Evolutionary conservation across 345 rosid genomes (phyloP).

Genomic region (Litchi chinensis): DNA sequence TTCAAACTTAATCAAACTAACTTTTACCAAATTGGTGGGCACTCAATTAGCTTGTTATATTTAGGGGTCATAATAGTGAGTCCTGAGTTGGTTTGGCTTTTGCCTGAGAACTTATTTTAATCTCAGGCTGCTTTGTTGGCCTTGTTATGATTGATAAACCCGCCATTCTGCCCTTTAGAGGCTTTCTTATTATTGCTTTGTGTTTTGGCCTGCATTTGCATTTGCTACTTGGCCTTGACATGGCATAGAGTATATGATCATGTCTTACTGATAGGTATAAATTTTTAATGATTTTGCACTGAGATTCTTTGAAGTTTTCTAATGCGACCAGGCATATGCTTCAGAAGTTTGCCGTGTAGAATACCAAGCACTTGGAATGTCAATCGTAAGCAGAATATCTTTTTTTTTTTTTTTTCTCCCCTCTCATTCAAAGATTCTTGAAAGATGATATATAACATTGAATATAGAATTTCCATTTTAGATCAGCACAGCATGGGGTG

Average conservation of each 20-base stretch:
- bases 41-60: background rate
- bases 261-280: too few relatives aligned
- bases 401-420: background rate
- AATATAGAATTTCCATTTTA: slow-evolving; percentile 27
- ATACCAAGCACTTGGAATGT: slow-evolving; percentile 68
- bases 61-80: background rate
- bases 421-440: slow-evolving; percentile 1
- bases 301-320: background rate
- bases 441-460: background rate
- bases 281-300: too few relatives aligned
- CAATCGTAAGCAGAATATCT: slow-evolving; percentile 52
- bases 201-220: background rate
- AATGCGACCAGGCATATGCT: slow-evolving; percentile 68
- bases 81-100: background rate
- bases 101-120: background rate
- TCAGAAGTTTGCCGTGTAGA: slow-evolving; percentile 71
- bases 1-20: background rate
- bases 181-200: background rate
- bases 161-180: background rate
- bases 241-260: background rate
- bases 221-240: background rate
- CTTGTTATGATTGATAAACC: background rate
- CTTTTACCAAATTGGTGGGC: background rate
- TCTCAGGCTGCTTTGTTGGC: background rate
- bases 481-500: slow-evolving; percentile 82